Base-by-base conservation (phyloP, 1,284 basidiomycete genomes). In the Cutaneotrichosporon dermatis region DNA sequence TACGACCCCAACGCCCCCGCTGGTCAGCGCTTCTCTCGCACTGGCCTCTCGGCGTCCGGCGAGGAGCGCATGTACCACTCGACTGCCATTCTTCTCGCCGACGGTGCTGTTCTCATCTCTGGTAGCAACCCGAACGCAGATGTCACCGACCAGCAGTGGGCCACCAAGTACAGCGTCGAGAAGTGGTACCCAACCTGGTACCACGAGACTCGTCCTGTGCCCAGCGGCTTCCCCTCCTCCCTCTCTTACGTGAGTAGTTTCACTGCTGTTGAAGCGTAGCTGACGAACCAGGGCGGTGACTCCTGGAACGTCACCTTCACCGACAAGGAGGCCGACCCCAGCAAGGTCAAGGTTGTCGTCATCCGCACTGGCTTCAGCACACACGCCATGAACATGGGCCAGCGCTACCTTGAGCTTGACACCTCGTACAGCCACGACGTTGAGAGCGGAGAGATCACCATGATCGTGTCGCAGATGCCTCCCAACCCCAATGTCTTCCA, bases 301-400 rank as follows among this genome's bases (percentile, higher is more conserved):
- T 80, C 83, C 44, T 97, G 96, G 80, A 83, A 88, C 72, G 78
- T 94, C 51, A 80, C 81, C 12, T 80, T 91, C 39, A 81, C 83
- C 25, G 73, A 82, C 71, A 80, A 82, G 4, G 87, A 88, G 15
- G 80, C 84, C 55, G 71, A 77, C 63, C 67, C 74, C 11, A 62
- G 63, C 35, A 78, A 80, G 5, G 83, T 85, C 58, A 90, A 93
- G 43, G 88, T n/a, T 85, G 84, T 86, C 55, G 79, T 98, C 65
- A 82, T 90, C 57, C 89, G 95, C 60, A 84, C 87, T 25, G 95
- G 95, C 10, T 98, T 94, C 83, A 90, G 90, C 4, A 97, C 92
- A 0, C 94, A 97, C 76, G 90, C 86, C 40, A 90, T 96, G 86
- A 93, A 66, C 64, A 63, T 71, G 60, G 77, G 77, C 50, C 77